Base-by-base conservation (phyloP, 1,139 yeast species). In the Saccharomyces hybrid region DNA sequence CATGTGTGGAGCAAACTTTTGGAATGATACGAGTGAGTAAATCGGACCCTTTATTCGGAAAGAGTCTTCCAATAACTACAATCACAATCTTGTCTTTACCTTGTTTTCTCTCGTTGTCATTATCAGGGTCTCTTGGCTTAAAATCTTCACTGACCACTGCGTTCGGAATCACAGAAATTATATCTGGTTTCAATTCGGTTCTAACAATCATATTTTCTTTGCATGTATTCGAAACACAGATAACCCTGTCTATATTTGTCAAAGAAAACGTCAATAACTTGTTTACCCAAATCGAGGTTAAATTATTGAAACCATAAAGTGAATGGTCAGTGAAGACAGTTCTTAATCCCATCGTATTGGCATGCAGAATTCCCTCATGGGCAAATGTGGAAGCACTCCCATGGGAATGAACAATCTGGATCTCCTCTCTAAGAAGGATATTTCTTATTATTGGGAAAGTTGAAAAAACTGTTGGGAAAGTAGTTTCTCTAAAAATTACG, bases 321-420 rank as follows among this genome's bases (percentile, higher is more conserved):
- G 98, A 91, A 67, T 95, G 99, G 67, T 95, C 99, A 0, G 99
- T 95, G 62, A 93, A 86, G 1, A 93, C 93, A 0, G 99, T 89
- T 57, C 82, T 82, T 56, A 91, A 73, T 0, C 98, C 98, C 97
- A 95, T 88, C 0, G 96, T 86, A 38, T 93, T 77, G 0, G 89
- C 98, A 68, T 93, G 99, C 23, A 91, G 73, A 20, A 93, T 82
- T 0, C 93, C 93, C 67, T 95, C 99, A 61, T 87, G 95, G 50
- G 97, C 88, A 58, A 95, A 72, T 14, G 89, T 81, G 47, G 96
- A 85, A 64, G 88, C 81, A 41, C 96, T 85, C 0, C 96, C 99
- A 72, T 95, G 99, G 9, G 97, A 96, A 69, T 95, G 99, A 3
- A 95, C 88, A 23, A 95, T 86, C 60, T 93, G 86, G 52, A 95